Evolutionary conservation across 371 early-diverging fungal species (phyloP), one percentile per base, ranked within the genome.

Genomic region (Blakeslea trispora): DNA sequence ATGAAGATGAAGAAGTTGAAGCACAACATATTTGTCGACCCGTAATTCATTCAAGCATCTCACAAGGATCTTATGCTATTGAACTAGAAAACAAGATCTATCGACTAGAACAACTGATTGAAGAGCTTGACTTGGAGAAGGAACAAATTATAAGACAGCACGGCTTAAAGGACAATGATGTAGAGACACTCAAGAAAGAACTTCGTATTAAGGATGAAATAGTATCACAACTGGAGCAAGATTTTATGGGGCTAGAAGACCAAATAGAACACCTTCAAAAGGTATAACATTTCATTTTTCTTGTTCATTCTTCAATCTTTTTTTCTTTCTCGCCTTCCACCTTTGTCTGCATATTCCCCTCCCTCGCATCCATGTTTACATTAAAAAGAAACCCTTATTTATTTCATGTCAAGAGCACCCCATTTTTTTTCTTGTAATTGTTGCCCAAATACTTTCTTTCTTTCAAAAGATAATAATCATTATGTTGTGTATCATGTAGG

Each of bases 21-120:
- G 75, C 76, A 34, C 80, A 79, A 24, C 80, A 79, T 53, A 76
- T 79, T 22, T 79, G 80, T 55, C 55, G 80, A 32, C 80, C 80
- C 3, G 61, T 79, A 15, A 72, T 79, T 44, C 77, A 76, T 43
- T 79, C 80, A 0, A 58, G 59, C 24, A 74, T 76, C 6, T 76
- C 76, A 0, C 74, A 74, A 52, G 75, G 75, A 7, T 74, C 72
- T 2, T 76, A 76, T 50, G 80, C 76, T 15, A 59, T 61, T 41
- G 77, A 76, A 32, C 40, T 79, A 13, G 73, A 76, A 59, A 70
- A 72, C n/a, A 74, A 68, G 54, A 70, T 74, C 35, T 43, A 53
- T 1, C 57, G 69, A 31, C 59, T 79, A 18, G 75, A 74, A 39
- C 64, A 66, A 45, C 55, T 69, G 15, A 72, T 76, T 39, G 71